These are phyloP conservation scores for Trichosporon sp. DNA, from an alignment of 1,284 basidiomycete genomes.

Conservation along the genomic window DNA sequence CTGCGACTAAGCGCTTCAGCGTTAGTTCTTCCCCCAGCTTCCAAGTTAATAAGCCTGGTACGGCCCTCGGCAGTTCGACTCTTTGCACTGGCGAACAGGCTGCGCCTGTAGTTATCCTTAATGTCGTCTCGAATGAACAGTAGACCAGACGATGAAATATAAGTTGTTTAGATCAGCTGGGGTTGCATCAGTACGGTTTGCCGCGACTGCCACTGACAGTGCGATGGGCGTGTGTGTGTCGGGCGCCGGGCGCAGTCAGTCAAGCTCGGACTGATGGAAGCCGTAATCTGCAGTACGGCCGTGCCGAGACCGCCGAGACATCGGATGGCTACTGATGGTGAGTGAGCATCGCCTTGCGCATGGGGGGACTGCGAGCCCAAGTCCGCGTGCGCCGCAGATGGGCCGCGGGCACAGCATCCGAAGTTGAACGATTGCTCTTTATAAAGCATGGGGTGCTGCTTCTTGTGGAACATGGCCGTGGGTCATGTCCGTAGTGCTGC, in stretches of 20 bases:
- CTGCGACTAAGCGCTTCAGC: background rate
- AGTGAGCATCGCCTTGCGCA: background rate
- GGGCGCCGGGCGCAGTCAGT: no score
- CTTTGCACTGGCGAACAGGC: no score
- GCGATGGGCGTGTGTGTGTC: no score
- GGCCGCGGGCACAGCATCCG: background rate
- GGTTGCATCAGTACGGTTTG: no score
- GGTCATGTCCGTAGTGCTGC: background rate
- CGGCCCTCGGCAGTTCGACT: no score
- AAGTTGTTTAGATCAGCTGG: background rate
- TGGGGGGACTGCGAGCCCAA: background rate
- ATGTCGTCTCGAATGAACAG: background rate
- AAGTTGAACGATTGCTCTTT: background rate
- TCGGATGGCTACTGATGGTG: background rate
- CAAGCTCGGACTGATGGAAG: no score
- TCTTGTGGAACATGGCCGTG: background rate
- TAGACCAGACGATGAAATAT: background rate
- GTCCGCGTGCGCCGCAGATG: no score
- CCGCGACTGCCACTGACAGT: no score
- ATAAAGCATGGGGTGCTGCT: background rate
- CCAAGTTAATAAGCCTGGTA: no score
- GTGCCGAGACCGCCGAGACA: no score
- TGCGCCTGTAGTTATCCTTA: background rate
- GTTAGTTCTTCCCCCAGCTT: background rate
- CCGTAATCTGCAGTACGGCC: no score